A percentile compares a stretch with the other conserved stretches of the same genome.
Conservation (phyloP, 1,139 yeast genomes). For the Yamadazyma atmosphaerica region DNA sequence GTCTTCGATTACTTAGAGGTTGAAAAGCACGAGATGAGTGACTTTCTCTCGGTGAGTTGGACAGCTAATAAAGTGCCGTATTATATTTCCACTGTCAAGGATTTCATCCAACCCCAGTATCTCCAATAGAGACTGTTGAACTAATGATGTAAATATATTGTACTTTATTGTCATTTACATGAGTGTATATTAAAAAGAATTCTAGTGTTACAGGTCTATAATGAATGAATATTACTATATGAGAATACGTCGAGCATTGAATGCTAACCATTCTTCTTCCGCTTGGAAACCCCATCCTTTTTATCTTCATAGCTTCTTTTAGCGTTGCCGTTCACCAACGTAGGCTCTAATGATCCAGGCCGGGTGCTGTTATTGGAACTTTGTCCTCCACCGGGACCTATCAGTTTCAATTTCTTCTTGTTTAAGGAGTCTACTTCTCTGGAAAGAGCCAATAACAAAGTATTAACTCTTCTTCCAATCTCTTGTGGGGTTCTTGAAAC, state of each 20-base stretch:
- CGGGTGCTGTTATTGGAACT: constrained; percentile 32
- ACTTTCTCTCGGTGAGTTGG: constrained; percentile 80
- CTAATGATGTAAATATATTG: neutral
- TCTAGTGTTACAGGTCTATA: constrained; percentile 8
- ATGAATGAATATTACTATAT: constrained; percentile 1
- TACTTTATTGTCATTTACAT: no score
- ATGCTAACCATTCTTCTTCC: constrained; percentile 4
- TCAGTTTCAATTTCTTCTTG: constrained; percentile 32
- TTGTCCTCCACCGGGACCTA: constrained; percentile 16
- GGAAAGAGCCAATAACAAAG: constrained; percentile 73
- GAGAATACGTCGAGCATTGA: no score
- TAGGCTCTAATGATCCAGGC: constrained; percentile 36
- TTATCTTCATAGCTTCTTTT: constrained; percentile 9
- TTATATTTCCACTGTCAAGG: constrained; percentile 71
- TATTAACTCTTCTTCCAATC: constrained; percentile 75
- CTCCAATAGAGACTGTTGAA: constrained; percentile 10
- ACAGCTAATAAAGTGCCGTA: constrained; percentile 83
- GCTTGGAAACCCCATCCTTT: constrained; percentile 3
- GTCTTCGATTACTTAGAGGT: constrained; percentile 64
- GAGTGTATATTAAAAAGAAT: no score
- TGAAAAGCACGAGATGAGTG: constrained; percentile 63
- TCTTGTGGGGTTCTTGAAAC: constrained; percentile 84
- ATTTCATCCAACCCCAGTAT: constrained; percentile 31
- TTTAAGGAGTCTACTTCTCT: constrained; percentile 65
- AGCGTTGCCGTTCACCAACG: constrained; percentile 9